These are phyloP conservation scores for Lactuca sativa DNA, from an alignment of 129 eudicot species.

Conservation along the genomic window DNA sequence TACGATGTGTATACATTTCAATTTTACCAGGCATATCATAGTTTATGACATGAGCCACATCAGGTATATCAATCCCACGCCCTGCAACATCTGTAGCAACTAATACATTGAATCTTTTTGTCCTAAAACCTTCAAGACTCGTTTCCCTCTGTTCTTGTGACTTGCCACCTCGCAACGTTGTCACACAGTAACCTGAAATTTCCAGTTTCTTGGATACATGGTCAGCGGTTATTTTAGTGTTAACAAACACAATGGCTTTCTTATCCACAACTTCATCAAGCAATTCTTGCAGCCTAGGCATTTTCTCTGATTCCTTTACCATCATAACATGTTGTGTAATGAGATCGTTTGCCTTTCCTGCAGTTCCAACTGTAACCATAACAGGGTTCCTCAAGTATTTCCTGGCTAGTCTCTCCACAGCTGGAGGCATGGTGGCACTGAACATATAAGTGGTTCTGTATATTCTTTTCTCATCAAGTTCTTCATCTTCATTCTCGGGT, in stretches of 20 bases:
- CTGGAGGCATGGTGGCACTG: constrained; percentile 64
- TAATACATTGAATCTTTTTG: constrained; percentile 51
- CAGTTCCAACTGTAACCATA: constrained; percentile 56
- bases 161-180: constrained; percentile 60
- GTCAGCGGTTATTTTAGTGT: constrained; percentile 52
- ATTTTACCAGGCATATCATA: constrained; percentile 62
- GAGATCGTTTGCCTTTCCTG: constrained; percentile 59
- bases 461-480: constrained; percentile 62
- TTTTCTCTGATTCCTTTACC: constrained; percentile 53
- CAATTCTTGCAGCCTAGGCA: constrained; percentile 38
- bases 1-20: constrained; percentile 61
- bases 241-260: constrained; percentile 56
- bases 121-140: constrained; percentile 60
- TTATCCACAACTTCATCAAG: constrained; percentile 53
- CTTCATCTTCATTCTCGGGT: constrained; percentile 64
- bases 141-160: constrained; percentile 65
- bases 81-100: constrained; percentile 66
- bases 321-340: constrained; percentile 58
- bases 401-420: constrained; percentile 61
- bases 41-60: constrained; percentile 61
- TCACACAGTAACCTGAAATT: constrained; percentile 49
- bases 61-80: constrained; percentile 64
- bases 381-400: constrained; percentile 60
- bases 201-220: constrained; percentile 43
- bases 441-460: constrained; percentile 63